Evolutionary conservation across 2,329 filamentous ascomycete genomes (phyloP).

Genomic region (Trichophyton mentagrophytes): DNA sequence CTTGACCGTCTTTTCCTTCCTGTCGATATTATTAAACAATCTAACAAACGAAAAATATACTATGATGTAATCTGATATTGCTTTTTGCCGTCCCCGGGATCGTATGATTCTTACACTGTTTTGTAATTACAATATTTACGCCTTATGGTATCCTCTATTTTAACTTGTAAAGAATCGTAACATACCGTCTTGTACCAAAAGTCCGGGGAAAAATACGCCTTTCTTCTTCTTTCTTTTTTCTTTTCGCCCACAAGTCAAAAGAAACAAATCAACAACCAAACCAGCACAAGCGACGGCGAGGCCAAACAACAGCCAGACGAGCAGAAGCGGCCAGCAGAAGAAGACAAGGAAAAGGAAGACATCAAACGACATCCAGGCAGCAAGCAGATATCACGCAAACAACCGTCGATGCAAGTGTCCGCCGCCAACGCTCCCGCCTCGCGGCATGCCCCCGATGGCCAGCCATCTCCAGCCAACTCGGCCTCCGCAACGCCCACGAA

Average conservation of each 20-base stretch:
- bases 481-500: conserved; percentile 40
- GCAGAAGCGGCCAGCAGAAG: background rate
- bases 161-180: background rate
- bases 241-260: background rate
- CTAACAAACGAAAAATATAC: background rate
- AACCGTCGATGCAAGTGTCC: conserved; percentile 7
- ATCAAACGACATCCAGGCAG: too few species aligned
- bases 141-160: background rate
- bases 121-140: background rate
- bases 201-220: background rate
- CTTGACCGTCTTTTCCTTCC: background rate
- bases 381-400: too few species aligned
- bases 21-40: background rate
- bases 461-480: conserved; percentile 35
- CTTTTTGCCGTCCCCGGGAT: background rate
- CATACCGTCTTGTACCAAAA: background rate
- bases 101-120: background rate
- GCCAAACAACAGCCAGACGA: background rate
- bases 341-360: background rate
- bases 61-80: conserved; percentile 4
- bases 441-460: conserved; percentile 29
- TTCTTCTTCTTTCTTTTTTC: background rate
- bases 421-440: conserved; percentile 9
- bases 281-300: background rate
- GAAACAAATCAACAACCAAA: too few species aligned